These are phyloP conservation scores for Scutellaria barbata DNA, from an alignment of 257 asterid genomes.

Conservation along the genomic window DNA sequence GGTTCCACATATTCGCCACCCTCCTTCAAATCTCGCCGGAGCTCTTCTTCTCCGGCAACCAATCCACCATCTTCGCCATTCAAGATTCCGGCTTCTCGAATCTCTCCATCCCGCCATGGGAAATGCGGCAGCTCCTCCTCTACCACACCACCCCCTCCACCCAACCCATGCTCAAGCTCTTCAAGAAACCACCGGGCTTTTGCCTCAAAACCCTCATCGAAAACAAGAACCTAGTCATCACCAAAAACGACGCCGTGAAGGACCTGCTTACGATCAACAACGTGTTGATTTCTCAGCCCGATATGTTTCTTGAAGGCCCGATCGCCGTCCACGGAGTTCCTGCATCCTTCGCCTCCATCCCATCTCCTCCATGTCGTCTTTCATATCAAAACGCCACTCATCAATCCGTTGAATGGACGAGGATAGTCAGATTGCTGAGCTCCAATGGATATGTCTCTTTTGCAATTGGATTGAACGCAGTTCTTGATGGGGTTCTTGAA, in stretches of 20 bases:
- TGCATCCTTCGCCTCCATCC: constrained; percentile 47
- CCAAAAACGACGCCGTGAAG: constrained; percentile 38
- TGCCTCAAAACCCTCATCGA: constrained; percentile 56
- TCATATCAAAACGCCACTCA: constrained; percentile 9
- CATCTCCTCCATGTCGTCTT: constrained; percentile 36
- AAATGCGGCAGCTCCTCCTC: constrained; percentile 63
- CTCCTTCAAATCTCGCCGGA: constrained; percentile 82
- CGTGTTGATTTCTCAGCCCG: constrained; percentile 64
- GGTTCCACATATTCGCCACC: constrained; percentile 67
- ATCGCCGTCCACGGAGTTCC: constrained; percentile 68
- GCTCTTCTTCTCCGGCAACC: constrained; percentile 58
- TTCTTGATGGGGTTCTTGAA: constrained; percentile 51
- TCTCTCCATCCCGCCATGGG: constrained; percentile 60
- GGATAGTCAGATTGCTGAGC: constrained; percentile 46
- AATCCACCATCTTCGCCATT: constrained; percentile 70
- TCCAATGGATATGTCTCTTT: constrained; percentile 64
- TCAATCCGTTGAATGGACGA: constrained; percentile 48
- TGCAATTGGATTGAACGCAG: constrained; percentile 65
- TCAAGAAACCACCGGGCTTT: constrained; percentile 50
- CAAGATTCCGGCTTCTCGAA: constrained; percentile 69
- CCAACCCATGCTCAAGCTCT: constrained; percentile 47
- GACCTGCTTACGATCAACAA: constrained; percentile 56
- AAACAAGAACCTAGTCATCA: constrained; percentile 42
- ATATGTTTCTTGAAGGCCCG: constrained; percentile 60
- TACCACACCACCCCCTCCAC: constrained; percentile 62